Base-by-base conservation (phyloP, 2,329 filamentous ascomycete genomes). In the Pseudocercospora fuligena region DNA sequence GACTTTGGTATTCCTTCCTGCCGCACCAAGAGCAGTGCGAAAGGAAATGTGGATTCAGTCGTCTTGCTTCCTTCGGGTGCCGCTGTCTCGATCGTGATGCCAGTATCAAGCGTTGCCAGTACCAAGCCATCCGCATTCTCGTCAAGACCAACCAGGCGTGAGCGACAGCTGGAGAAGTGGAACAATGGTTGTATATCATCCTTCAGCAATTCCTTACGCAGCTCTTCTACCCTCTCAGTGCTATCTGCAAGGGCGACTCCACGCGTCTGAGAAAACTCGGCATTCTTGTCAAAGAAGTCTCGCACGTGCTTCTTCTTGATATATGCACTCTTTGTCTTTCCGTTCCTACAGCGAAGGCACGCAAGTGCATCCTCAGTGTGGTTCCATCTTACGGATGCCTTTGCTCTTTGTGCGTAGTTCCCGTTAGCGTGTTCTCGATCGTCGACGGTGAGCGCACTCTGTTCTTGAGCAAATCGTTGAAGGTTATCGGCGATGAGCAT, bases 11-110 rank as follows among this genome's bases (percentile, higher is more conserved):
- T 71, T 3, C 83, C 84, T 73, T 86, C 84, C 61, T 81, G 80
- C 29, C 84, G 80, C 31, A 87, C 77, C 54, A 83, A 80, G 1
- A 87, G 76, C 16, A 87, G 78, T 29, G 83, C 83, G 73, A 85
- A 82, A 5, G 85, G 85, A 69, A 87, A 87, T 5, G 71, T 23
- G 7, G 69, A 54, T 25, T 73, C 72, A 19, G 64, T 51, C 11
- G 56, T 62, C 49, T 49, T 60, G 40, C 58, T 54, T n/a, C 27
- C 36, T 19, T 63, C 33, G 4, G 76, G 40, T 31, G 19, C 62
- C 4, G 75, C 70, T 6, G 73, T 70, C 56, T 79, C 79, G 72
- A 85, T 81, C 21, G 73, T 76, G 16, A 86, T 78, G 23, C 81
- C 75, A 29, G 77, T 80, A 67, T 87, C 85, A 40, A 87, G 74